Conservation (phyloP, 129 eudicot genomes). For the Flaveria bidentis region DNA sequence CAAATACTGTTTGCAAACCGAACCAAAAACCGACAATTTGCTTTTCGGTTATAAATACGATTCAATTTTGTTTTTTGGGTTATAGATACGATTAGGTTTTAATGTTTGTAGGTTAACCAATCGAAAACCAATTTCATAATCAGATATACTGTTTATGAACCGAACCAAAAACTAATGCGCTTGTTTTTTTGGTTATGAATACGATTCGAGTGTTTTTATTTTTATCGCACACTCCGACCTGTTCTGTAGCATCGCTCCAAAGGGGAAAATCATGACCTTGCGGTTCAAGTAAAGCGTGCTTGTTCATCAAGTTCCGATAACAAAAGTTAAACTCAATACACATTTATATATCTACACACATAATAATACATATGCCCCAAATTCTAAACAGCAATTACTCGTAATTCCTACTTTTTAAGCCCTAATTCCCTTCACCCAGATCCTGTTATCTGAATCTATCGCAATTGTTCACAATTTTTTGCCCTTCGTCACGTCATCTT, state of each 20-base stretch:
- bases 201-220: no score
- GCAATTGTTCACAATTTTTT: constrained; percentile 7
- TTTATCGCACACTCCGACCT: no score
- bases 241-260: neutral
- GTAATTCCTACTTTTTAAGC: constrained; percentile 14
- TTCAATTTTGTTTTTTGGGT: no score
- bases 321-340: constrained; percentile 15
- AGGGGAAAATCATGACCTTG: neutral
- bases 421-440: constrained; percentile 14
- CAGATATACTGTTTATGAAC: no score
- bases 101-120: no score
- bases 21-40: no score
- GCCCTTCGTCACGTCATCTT: constrained; percentile 13
- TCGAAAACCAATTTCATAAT: no score
- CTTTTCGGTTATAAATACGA: no score
- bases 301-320: constrained; percentile 28
- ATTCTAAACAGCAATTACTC: neutral
- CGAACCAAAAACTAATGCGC: no score
- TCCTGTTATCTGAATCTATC: neutral
- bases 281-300: constrained; percentile 18
- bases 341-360: neutral
- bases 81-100: no score
- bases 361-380: neutral
- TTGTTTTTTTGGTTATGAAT: no score
- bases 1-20: no score